phyloP scores from a whole-genome alignment of 192 early-diverging fungal genomes.

The Coemansia sp. region DNA sequence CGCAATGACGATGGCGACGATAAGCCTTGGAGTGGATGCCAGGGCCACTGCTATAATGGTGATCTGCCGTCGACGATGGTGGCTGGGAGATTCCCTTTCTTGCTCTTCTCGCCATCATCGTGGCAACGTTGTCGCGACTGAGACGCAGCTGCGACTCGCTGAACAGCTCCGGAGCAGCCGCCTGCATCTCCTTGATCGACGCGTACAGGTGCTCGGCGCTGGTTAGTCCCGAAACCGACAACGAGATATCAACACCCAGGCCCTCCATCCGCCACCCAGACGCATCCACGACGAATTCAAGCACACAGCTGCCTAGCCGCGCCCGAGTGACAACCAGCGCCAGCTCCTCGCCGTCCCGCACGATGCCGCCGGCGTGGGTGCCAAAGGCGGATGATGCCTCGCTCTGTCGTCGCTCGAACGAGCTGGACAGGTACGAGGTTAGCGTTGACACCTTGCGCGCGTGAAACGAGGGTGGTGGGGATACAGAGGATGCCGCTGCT shows the following conservation, averaged over 20 bases:
- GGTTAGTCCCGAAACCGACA: constrained; percentile 13
- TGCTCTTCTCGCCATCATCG: not conserved
- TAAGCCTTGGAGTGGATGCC: not conserved
- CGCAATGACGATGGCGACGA: not conserved
- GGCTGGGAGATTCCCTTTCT: not conserved
- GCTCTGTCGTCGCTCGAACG: constrained; percentile 37
- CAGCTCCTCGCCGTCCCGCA: constrained; percentile 49
- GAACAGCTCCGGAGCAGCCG: constrained; percentile 45
- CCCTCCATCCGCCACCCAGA: constrained; percentile 30
- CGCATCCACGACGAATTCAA: constrained; percentile 49
- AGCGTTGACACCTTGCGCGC: constrained; percentile 37
- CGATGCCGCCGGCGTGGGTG: constrained; percentile 47
- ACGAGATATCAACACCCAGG: constrained; percentile 13
- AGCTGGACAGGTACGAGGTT: constrained; percentile 38
- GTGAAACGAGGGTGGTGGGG: not conserved
- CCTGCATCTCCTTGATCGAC: constrained; percentile 19
- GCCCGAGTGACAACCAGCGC: constrained; percentile 35
- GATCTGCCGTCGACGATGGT: too few relatives aligned
- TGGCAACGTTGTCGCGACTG: constrained; percentile 11
- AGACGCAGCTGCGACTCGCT: constrained; percentile 19
- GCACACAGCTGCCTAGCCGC: constrained; percentile 25
- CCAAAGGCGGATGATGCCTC: constrained; percentile 27
- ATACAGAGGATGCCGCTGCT: not conserved
- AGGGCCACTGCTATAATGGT: not conserved
- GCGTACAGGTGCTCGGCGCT: constrained; percentile 15